phyloP scores from a whole-genome alignment of 441 rosid species.

The Croton setiger region DNA sequence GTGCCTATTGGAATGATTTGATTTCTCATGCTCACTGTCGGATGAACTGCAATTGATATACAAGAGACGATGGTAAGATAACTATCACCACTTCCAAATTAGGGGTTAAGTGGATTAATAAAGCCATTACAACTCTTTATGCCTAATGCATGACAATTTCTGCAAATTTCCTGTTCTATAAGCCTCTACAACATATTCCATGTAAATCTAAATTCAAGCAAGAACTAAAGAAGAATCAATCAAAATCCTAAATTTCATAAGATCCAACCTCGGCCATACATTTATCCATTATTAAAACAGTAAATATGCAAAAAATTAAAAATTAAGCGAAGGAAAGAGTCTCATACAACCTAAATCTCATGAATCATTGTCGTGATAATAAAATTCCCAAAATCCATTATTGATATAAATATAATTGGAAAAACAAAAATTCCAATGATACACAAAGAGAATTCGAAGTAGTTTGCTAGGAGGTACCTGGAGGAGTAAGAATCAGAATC shows the following conservation, averaged over 20 bases:
- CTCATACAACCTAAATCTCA: too few relatives aligned
- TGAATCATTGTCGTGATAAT: too few relatives aligned
- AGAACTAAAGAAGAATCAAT: background rate
- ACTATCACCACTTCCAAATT: too few relatives aligned
- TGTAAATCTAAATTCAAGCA: background rate
- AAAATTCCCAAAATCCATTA: background rate
- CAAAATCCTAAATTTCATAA: background rate
- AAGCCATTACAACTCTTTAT: too few relatives aligned
- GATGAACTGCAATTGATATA: constrained; percentile 47
- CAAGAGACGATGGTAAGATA: too few relatives aligned
- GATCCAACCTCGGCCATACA: background rate
- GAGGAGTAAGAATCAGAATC: constrained; percentile 48
- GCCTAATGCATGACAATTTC: background rate
- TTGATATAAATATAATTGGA: background rate
- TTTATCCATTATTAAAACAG: too few relatives aligned
- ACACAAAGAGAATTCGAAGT: background rate
- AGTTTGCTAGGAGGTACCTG: constrained; percentile 34
- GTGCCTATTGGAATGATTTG: constrained; percentile 54
- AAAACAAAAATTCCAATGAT: background rate
- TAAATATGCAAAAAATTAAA: background rate
- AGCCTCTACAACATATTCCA: background rate
- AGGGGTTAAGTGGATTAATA: too few relatives aligned
- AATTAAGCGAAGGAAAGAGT: background rate
- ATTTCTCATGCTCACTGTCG: constrained; percentile 55
- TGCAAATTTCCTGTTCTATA: background rate